Percentiles rank a stretch among this genome's conserved stretches.
phyloP scores from a whole-genome alignment of 495 filamentous ascomycete species.

The Xylaria scruposa region DNA sequence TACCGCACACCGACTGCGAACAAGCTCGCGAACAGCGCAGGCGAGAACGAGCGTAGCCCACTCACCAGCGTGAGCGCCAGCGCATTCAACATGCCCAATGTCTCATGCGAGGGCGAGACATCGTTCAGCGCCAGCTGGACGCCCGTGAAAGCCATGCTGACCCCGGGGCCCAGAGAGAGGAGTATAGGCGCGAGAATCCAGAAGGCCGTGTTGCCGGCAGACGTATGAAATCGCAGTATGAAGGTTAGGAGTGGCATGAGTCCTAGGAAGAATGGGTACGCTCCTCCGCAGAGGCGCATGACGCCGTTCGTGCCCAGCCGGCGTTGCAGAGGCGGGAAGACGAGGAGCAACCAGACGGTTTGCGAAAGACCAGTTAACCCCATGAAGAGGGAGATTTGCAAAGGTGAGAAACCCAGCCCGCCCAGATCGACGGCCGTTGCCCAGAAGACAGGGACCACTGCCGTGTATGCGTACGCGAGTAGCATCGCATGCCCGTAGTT shows the following conservation, averaged over 20 bases:
- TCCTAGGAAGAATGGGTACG: constrained; percentile 65
- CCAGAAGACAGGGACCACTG: constrained; percentile 68
- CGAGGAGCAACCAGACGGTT: constrained; percentile 67
- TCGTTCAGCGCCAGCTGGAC: constrained; percentile 74
- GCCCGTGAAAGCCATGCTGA: constrained; percentile 72
- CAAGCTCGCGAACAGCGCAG: constrained; percentile 64
- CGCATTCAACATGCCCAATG: constrained; percentile 70
- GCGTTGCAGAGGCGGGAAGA: constrained; percentile 66
- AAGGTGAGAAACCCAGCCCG: constrained; percentile 64
- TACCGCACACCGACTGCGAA: constrained; percentile 65
- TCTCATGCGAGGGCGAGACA: constrained; percentile 62
- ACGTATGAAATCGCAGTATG: constrained; percentile 51
- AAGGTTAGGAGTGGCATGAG: constrained; percentile 57
- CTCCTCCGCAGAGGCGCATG: constrained; percentile 57
- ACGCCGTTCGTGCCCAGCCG: constrained; percentile 67
- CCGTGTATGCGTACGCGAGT: constrained; percentile 69
- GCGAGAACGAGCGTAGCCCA: constrained; percentile 59
- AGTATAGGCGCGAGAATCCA: constrained; percentile 57
- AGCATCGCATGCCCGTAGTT: constrained; percentile 67
- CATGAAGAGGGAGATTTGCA: constrained; percentile 66
- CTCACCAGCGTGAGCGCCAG: constrained; percentile 53
- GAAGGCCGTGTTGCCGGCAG: constrained; percentile 48
- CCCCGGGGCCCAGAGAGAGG: constrained; percentile 59
- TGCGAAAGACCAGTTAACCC: constrained; percentile 65
- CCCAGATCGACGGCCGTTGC: constrained; percentile 62